Base-by-base conservation (phyloP, 2,329 filamentous ascomycete species). In the Pseudogymnoascus sp. region DNA sequence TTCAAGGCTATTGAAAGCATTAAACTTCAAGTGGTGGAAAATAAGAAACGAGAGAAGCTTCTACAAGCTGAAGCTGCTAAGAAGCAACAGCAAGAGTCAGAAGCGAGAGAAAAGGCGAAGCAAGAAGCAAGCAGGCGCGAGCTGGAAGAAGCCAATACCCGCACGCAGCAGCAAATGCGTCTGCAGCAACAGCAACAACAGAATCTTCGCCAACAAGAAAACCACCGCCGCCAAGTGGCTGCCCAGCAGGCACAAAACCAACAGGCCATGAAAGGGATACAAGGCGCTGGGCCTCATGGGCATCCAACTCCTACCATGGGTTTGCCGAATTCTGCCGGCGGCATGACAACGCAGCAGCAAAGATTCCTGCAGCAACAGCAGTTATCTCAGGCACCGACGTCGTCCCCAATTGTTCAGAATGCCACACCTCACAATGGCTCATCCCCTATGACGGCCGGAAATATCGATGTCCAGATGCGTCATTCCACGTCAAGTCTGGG, bases 1-100 rank as follows among this genome's bases (percentile, higher is more conserved):
- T 97, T 97, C 76, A 97, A 97, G 78, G 86, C 91, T 1, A 84
- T 99, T 46, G 91, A 91, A 64, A 89, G 90, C 64, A 96, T 97
- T 69, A 90, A 88, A 72, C 80, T 84, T 63, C 85, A 90, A 46
- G 88, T 91, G 65, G 86, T 87, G 26, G 90, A 96, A 73, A 89
- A 87, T 71, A 87, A 87, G 67, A 88, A 89, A 65, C 85, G 88
- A 64, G 90, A 95, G 70, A 91, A 91, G 75, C 79, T 85, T 62
- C 84, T 87, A 67, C 83, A 88, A 64, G 68, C 76, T 76, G 62
- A 74, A 74, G 64, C 77, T 75, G 63, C 76, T 77, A 72, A 79
- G 64, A 81, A 83, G 68, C 76, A 78, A 62, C 73, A 78, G 35
- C 76, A 79, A 63, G 76, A 79, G 35, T 74, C 75, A 10, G 79